These are phyloP conservation scores for Saccharomycopsis sp. DNA, from an alignment of 805 yeast genomes.

Conservation along the genomic window DNA sequence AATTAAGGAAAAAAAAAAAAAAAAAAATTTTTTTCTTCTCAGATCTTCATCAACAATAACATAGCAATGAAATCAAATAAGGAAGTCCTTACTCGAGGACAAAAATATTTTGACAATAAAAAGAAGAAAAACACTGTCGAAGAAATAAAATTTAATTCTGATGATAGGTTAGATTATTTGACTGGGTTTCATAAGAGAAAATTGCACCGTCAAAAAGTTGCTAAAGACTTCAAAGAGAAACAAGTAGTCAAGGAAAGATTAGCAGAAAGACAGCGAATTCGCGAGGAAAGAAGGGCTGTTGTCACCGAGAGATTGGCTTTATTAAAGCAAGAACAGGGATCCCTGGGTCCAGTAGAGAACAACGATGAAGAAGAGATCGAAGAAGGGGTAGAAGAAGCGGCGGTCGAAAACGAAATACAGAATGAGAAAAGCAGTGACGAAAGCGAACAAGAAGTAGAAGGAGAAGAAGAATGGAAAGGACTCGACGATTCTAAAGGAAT, in stretches of 20 bases:
- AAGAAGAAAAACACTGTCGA: slow-evolving; percentile 60
- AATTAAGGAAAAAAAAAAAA: not conserved
- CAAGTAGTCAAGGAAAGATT: slow-evolving; percentile 65
- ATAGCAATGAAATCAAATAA: slow-evolving; percentile 44
- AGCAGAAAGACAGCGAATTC: slow-evolving; percentile 61
- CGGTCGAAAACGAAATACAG: slow-evolving; percentile 15
- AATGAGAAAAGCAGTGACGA: slow-evolving; percentile 22
- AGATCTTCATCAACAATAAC: slow-evolving; percentile 3
- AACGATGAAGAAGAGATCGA: slow-evolving; percentile 25
- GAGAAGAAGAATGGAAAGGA: slow-evolving; percentile 35
- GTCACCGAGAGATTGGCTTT: slow-evolving; percentile 57
- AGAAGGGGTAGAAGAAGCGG: slow-evolving; percentile 20
- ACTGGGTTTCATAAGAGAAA: slow-evolving; percentile 97
- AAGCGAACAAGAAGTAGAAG: slow-evolving; percentile 21
- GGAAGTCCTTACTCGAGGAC: slow-evolving; percentile 84
- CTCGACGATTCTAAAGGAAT: slow-evolving; percentile 28
- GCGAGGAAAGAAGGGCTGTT: slow-evolving; percentile 65
- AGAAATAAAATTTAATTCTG: slow-evolving; percentile 80
- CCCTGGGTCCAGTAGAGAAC: too few relatives aligned
- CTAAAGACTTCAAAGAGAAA: slow-evolving; percentile 68
- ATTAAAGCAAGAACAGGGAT: slow-evolving; percentile 43
- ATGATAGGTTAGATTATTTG: slow-evolving; percentile 69
- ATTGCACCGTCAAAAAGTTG: slow-evolving; percentile 79
- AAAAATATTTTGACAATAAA: slow-evolving; percentile 65
- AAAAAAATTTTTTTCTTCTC: not conserved